These are phyloP conservation scores for Yarrowia sp. DNA, from an alignment of 805 yeast genomes.

Conservation along the genomic window DNA sequence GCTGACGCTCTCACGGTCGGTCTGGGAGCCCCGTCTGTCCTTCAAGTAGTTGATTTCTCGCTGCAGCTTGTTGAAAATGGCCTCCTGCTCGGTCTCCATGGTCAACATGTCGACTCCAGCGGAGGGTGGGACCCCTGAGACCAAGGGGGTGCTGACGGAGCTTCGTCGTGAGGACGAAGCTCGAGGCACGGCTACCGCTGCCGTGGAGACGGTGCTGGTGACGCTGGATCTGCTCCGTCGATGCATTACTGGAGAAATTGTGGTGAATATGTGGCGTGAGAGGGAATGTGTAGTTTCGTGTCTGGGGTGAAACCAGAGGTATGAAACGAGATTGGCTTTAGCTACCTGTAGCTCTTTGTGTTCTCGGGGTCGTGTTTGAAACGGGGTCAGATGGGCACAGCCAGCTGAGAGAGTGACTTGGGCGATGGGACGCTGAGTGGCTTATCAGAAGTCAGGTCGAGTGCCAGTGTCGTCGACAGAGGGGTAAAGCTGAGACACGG, in stretches of 20 bases:
- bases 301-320: not conserved
- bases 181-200: not conserved
- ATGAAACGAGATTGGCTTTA: constrained; percentile 4
- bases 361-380: not conserved
- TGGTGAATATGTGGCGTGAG: not conserved
- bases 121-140: not conserved
- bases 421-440: too few species aligned
- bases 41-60: constrained; percentile 55
- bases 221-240: constrained; percentile 11
- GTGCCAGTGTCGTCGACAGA: constrained; percentile 5
- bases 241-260: constrained; percentile 5
- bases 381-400: too few species aligned
- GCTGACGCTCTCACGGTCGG: constrained; percentile 37
- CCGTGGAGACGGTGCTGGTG: not conserved
- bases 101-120: constrained; percentile 28
- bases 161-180: not conserved
- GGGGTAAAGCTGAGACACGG: constrained; percentile 21
- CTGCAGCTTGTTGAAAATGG: constrained; percentile 64
- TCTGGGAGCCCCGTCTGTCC: constrained; percentile 40
- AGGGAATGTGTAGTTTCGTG: not conserved
- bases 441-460: not conserved
- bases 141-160: constrained; percentile 7
- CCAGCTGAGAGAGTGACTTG: too few species aligned
- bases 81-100: constrained; percentile 74
- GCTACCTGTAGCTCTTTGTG: constrained; percentile 19